Percentiles rank a stretch among this genome's conserved stretches.
phyloP scores from a whole-genome alignment of 2,329 filamentous ascomycete species.

The Hypoxylon sp. region DNA sequence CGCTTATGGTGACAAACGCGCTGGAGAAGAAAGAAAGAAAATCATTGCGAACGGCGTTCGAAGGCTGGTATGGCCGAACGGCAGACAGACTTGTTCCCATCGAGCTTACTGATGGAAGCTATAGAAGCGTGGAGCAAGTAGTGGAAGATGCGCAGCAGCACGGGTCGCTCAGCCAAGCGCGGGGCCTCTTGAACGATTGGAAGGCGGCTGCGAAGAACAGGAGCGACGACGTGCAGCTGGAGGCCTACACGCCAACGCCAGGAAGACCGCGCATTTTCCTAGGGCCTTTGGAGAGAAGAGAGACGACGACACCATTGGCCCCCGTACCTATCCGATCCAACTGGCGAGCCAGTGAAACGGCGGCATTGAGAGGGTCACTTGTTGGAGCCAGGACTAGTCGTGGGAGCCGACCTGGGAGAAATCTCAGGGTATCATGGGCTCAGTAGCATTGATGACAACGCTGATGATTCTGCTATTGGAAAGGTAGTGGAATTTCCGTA shows the following conservation, averaged over 20 bases:
- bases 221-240: slow-evolving; percentile 31
- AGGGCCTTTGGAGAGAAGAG: slow-evolving; percentile 43
- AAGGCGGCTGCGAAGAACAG: slow-evolving; percentile 37
- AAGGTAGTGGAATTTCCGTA: slow-evolving; percentile 21
- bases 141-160: slow-evolving; percentile 45
- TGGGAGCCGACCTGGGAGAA: slow-evolving; percentile 42
- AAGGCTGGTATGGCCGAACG: slow-evolving; percentile 48
- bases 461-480: slow-evolving; percentile 6
- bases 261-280: slow-evolving; percentile 49
- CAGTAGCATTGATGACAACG: slow-evolving; percentile 26
- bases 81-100: slow-evolving; percentile 47
- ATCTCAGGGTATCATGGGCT: slow-evolving; percentile 51
- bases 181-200: slow-evolving; percentile 44
- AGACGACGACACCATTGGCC: slow-evolving; percentile 51
- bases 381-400: slow-evolving; percentile 40
- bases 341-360: slow-evolving; percentile 44
- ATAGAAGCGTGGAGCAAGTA: slow-evolving; percentile 43
- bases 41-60: slow-evolving; percentile 46
- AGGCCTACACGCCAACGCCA: slow-evolving; percentile 49
- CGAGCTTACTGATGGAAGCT: slow-evolving; percentile 43
- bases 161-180: slow-evolving; percentile 38
- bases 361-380: slow-evolving; percentile 45
- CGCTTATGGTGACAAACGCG: slow-evolving; percentile 47
- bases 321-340: slow-evolving; percentile 45
- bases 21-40: slow-evolving; percentile 49